Evolutionary conservation across 306 rosid species (phyloP).

Genomic region (Cicer cuneatum): DNA sequence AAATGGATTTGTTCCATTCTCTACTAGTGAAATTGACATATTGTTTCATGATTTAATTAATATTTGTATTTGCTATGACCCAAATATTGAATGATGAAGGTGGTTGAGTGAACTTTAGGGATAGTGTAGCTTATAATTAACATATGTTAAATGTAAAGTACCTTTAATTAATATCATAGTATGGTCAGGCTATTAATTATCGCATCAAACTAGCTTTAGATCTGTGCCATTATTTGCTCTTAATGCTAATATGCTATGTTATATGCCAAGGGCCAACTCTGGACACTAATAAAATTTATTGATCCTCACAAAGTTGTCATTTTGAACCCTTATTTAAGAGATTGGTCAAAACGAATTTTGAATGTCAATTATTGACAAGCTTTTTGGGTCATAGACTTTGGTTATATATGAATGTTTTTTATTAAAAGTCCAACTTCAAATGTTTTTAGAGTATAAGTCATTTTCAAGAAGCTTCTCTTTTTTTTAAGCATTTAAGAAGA

Average conservation of each 20-base stretch:
- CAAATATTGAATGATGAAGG: constrained; percentile 1
- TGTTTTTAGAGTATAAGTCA: not conserved
- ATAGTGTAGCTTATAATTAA: not conserved
- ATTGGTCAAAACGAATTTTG: not conserved
- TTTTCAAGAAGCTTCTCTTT: too few relatives aligned
- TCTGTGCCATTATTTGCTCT: constrained; percentile 16
- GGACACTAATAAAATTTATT: constrained; percentile 6
- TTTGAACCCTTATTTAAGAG: not conserved
- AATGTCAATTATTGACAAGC: not conserved
- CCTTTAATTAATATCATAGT: not conserved
- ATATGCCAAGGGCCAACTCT: not conserved
- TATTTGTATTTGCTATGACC: not conserved
- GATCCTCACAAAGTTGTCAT: not conserved
- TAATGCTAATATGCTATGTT: not conserved
- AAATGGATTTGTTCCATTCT: constrained; percentile 44
- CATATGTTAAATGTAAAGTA: not conserved
- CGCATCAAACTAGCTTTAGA: constrained; percentile 4
- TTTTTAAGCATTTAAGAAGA: too few relatives aligned
- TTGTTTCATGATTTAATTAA: not conserved
- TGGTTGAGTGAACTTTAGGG: constrained; percentile 17
- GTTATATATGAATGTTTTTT: not conserved
- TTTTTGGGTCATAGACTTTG: not conserved
- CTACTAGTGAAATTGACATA: constrained; percentile 6
- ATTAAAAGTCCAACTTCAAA: not conserved
- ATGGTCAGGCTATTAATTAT: constrained; percentile 28